phyloP scores from a whole-genome alignment of 2,329 filamentous ascomycete species.

The Apiospora rasikravindrae region DNA sequence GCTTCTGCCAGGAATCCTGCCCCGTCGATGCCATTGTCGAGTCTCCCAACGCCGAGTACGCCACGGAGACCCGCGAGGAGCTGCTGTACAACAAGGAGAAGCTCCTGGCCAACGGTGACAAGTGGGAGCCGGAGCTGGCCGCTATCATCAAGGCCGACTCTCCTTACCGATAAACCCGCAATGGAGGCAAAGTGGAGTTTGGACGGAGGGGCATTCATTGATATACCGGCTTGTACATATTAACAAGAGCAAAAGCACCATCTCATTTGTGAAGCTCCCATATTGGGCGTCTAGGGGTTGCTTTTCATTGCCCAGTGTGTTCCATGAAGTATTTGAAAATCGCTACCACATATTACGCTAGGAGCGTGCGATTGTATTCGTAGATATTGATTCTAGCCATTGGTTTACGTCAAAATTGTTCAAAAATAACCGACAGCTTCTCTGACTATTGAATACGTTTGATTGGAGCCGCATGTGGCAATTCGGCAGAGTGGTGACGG shows the following conservation, averaged over 20 bases:
- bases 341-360: background rate
- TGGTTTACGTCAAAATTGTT: background rate
- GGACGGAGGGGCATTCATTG: slow-evolving; percentile 1
- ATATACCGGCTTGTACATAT: slow-evolving; percentile 24
- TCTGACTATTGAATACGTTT: too few relatives aligned
- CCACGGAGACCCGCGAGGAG: slow-evolving; percentile 80
- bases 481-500: background rate
- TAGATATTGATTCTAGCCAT: slow-evolving; percentile 1
- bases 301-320: background rate
- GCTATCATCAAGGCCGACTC: slow-evolving; percentile 91
- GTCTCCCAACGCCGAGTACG: slow-evolving; percentile 67
- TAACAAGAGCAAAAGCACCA: slow-evolving; percentile 21
- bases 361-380: background rate
- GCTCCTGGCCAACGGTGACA: slow-evolving; percentile 85
- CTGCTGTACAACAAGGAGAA: slow-evolving; percentile 98
- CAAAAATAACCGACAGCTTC: background rate
- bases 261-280: slow-evolving; percentile 13
- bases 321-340: background rate
- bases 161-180: slow-evolving; percentile 76
- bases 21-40: slow-evolving; percentile 89
- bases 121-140: slow-evolving; percentile 97
- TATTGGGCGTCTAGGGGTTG: background rate
- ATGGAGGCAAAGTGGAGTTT: slow-evolving; percentile 14
- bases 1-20: slow-evolving; percentile 98
- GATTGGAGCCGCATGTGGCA: background rate